Base-by-base conservation (phyloP, 1,139 yeast species). In the Petasospora fabianii region DNA sequence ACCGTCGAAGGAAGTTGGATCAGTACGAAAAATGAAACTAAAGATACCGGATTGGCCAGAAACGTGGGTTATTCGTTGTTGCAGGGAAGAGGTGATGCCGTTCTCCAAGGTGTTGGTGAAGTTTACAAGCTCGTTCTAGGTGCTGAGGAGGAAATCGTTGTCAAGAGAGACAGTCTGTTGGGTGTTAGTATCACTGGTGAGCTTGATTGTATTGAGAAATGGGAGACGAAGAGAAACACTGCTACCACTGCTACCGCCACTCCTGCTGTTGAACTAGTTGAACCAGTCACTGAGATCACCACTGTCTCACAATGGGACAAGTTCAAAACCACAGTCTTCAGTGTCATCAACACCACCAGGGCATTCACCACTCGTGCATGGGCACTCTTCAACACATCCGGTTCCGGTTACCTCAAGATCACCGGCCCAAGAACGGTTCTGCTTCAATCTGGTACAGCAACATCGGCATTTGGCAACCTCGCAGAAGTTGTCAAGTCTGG, bases 21-120 rank as follows among this genome's bases (percentile, higher is more conserved):
- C 49, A 61, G 8, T 44, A 43, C 15, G 3, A 30, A 24, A 10
- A 27, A 26, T 4, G 40, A 32, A 15, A 44, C 32, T n/a, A 36
- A 39, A 3, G 35, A 39, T 3, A 46, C 49, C 8, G 58, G 60
- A 1, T 24, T 50, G 11, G 20, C 32, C n/a, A 33, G 36, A 48
- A 21, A 66, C 4, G 5, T 35, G 20, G 79, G 78, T 0, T 78
- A 69, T 50, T 61, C 69, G 1, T 61, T 75, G 29, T 49, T 77
- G 8, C 67, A 73, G 24, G 86, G 86, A 0, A 63, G 85, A 45
- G 86, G 86, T 0, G 71, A 68, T 39, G 68, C 68, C 2, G 80
- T 78, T 2, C 48, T 80, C n/a, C 71, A 68, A 13, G 84, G 83
- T 1, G 61, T 64, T 22, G 84, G 85, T 1, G 65, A 73, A n/a